Evolutionary conservation across 164 flowering plant species (phyloP).

Genomic region (Santalum album): DNA sequence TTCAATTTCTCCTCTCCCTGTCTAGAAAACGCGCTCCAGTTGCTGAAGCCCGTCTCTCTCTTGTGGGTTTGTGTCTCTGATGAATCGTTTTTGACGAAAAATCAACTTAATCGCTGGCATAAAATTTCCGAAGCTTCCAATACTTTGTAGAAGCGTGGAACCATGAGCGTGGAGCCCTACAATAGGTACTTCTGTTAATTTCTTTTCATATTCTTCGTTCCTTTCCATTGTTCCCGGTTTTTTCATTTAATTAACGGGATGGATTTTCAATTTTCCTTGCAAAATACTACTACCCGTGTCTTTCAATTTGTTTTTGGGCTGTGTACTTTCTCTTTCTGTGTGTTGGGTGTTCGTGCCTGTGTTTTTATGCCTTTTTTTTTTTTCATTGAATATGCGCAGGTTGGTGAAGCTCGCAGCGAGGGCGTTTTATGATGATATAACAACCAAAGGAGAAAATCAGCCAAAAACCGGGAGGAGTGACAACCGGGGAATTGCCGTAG

Average conservation of each 20-base stretch:
- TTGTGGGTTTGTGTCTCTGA: too few relatives aligned
- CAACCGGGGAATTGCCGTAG: conserved; percentile 90
- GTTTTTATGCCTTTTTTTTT: too few relatives aligned
- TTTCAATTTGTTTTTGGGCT: too few relatives aligned
- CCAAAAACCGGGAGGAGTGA: conserved; percentile 76
- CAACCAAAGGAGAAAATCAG: conserved; percentile 54
- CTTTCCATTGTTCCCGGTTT: background rate
- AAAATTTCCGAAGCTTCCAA: too few relatives aligned
- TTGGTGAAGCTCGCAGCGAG: conserved; percentile 44
- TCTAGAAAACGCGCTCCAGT: too few relatives aligned
- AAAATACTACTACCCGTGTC: too few relatives aligned
- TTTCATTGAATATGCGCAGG: background rate
- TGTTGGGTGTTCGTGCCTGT: background rate
- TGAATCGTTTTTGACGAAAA: too few relatives aligned
- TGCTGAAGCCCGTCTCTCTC: too few relatives aligned
- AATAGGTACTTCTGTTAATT: background rate
- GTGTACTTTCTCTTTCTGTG: background rate
- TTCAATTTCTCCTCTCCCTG: too few relatives aligned
- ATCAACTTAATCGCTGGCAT: too few relatives aligned
- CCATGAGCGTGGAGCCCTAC: background rate
- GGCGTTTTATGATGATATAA: conserved; percentile 54
- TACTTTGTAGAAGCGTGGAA: background rate
- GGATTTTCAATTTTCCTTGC: too few relatives aligned
- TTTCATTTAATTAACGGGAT: too few relatives aligned
- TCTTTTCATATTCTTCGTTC: background rate